phyloP scores from a whole-genome alignment of 208 protist genomes.

The Crithidia acanthocephali region DNA sequence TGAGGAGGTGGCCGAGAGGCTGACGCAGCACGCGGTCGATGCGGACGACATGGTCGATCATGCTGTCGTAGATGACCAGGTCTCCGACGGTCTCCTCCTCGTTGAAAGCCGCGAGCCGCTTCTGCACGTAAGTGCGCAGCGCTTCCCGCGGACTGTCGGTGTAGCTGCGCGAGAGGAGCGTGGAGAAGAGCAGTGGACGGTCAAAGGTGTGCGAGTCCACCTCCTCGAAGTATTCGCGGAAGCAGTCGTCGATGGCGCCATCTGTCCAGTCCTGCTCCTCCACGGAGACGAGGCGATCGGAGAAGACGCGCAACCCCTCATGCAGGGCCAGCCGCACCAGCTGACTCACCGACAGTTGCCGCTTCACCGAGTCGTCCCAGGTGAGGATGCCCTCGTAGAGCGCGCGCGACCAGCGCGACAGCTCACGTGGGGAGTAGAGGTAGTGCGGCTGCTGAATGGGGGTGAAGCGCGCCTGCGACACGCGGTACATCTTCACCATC shows the following conservation, averaged over 20 bases:
- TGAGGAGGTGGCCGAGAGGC: constrained; percentile 97
- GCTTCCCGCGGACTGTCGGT: constrained; percentile 83
- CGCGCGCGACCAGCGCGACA: constrained; percentile 98
- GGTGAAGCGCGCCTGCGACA: constrained; percentile 95
- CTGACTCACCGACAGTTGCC: constrained; percentile 33
- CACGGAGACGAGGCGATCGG: constrained; percentile 91
- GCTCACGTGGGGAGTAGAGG: constrained; percentile 98
- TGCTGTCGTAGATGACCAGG: constrained; percentile 98
- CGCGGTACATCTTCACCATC: constrained; percentile 97
- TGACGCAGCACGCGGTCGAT: constrained; percentile 99
- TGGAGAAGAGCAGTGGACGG: constrained; percentile 97
- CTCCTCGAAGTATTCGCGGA: constrained; percentile 87
- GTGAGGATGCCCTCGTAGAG: constrained; percentile 95
- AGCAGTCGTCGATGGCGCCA: constrained; percentile 66
- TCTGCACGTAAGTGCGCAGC: constrained; percentile 93
- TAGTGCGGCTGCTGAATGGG: constrained; percentile 98
- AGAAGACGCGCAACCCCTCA: constrained; percentile 98
- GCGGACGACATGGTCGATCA: constrained; percentile 98
- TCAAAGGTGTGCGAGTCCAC: constrained; percentile 58
- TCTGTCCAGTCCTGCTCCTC: constrained; percentile 97
- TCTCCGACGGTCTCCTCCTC: constrained; percentile 96
- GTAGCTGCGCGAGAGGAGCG: constrained; percentile 95
- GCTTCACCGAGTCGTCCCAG: constrained; percentile 54
- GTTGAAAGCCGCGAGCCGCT: constrained; percentile 93
- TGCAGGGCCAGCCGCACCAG: constrained; percentile 97